These are phyloP conservation scores for Colletotrichum theobromicola DNA, from an alignment of 2,329 filamentous ascomycete genomes.

Conservation along the genomic window DNA sequence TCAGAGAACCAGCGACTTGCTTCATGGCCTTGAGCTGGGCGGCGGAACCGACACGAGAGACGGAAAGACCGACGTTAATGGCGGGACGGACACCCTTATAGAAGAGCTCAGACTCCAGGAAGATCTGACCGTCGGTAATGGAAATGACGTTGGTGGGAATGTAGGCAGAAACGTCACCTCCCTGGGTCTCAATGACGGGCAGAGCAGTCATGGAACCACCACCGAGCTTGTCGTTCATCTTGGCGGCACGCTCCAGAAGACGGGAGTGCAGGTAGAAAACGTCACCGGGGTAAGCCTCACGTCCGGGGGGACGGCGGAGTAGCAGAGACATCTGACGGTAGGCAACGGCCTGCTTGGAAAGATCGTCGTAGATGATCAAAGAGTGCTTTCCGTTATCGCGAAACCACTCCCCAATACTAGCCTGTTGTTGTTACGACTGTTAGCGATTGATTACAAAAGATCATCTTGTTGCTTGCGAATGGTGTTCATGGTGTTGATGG, in stretches of 20 bases:
- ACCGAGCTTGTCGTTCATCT: slow-evolving; percentile 96
- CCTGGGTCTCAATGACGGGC: slow-evolving; percentile 98
- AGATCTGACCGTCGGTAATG: slow-evolving; percentile 99
- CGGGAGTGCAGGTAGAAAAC: slow-evolving; percentile 99
- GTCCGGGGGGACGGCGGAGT: slow-evolving; percentile 95
- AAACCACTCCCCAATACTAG: slow-evolving; percentile 72
- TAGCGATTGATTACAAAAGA: neutral
- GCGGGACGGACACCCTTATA: slow-evolving; percentile 99
- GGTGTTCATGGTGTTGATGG: neutral
- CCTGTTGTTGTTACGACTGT: neutral
- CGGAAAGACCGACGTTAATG: slow-evolving; percentile 99
- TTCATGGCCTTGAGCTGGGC: slow-evolving; percentile 99
- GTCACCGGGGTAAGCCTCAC: slow-evolving; percentile 99
- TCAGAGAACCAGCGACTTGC: slow-evolving; percentile 99
- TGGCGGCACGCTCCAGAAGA: slow-evolving; percentile 98
- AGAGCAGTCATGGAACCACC: slow-evolving; percentile 97
- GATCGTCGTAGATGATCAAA: slow-evolving; percentile 90
- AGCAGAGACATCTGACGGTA: slow-evolving; percentile 99
- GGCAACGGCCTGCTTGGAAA: slow-evolving; percentile 96
- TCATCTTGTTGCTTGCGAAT: neutral
- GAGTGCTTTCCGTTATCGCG: slow-evolving; percentile 87
- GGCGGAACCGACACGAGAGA: slow-evolving; percentile 99
- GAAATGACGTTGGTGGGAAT: slow-evolving; percentile 99
- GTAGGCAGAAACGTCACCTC: slow-evolving; percentile 99
- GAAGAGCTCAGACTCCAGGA: slow-evolving; percentile 99